phyloP scores from a whole-genome alignment of 331 rosid species.

The Quercus phellos region DNA sequence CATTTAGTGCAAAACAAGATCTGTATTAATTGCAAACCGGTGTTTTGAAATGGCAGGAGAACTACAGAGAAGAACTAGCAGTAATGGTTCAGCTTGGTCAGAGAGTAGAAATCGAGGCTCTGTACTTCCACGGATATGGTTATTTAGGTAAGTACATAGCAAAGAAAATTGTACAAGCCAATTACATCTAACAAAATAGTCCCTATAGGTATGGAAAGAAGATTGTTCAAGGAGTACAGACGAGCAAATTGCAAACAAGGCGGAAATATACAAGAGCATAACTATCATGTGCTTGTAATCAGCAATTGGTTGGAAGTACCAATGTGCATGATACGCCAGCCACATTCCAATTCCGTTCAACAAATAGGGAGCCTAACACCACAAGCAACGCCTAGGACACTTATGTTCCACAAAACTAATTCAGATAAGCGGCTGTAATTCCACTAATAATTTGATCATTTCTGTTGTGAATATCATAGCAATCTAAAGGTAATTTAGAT shows the following conservation, averaged over 20 bases:
- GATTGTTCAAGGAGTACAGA: neutral
- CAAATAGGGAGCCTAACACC: too few relatives aligned
- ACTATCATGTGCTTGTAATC: too few relatives aligned
- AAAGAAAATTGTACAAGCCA: slow-evolving; percentile 73
- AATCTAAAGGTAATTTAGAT: too few relatives aligned
- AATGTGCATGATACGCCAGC: too few relatives aligned
- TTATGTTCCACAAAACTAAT: too few relatives aligned
- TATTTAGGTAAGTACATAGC: slow-evolving; percentile 72
- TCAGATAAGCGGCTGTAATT: too few relatives aligned
- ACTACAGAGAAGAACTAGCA: slow-evolving; percentile 62
- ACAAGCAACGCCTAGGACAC: too few relatives aligned
- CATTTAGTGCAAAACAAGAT: neutral
- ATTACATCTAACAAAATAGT: slow-evolving; percentile 31
- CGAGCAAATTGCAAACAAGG: neutral
- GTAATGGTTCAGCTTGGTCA: slow-evolving; percentile 63
- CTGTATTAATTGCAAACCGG: neutral
- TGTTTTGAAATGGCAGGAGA: slow-evolving; percentile 46
- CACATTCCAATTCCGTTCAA: too few relatives aligned
- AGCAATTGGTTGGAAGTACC: too few relatives aligned
- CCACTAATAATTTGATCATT: too few relatives aligned
- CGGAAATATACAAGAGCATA: neutral
- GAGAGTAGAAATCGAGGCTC: slow-evolving; percentile 85
- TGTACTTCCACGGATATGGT: slow-evolving; percentile 67
- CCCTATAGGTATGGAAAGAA: neutral
- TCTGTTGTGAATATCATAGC: too few relatives aligned